Evolutionary conservation across 2,329 filamentous ascomycete species (phyloP), one percentile per base, ranked within the genome.

Genomic region (Monilinia fructicola): DNA sequence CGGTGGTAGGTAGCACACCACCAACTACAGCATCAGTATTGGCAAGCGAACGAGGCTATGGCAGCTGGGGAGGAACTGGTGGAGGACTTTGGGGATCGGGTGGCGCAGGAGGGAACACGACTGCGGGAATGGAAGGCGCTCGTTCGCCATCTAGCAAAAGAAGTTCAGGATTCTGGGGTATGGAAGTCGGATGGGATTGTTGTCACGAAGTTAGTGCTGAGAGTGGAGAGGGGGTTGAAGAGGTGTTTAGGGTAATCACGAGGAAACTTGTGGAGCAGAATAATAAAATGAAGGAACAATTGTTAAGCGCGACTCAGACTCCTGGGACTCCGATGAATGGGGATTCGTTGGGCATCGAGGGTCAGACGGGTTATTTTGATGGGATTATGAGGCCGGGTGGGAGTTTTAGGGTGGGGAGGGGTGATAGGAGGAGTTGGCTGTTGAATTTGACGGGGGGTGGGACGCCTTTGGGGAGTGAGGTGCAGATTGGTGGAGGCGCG

Each of bases 171-270:
- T 92, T 93, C 79, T 97, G 93, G 93, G 92, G 90, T 28, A 91
- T 95, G 77, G 93, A 97, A 76, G 88, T 93, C 7, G 93, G 93
- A 63, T 98, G 94, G 93, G 93, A 97, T 75, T 96, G 93, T 70
- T 98, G 94, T 77, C 95, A 98, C 78, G 95, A 99, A 80, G 94
- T 99, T 75, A 93, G 89, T 72, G 93, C 94, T 58, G 94, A 96
- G 81, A 93, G 90, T 74, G 93, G 93, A 66, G 93, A 97, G 81
- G 94, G 94, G 23, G 93, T 99, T 23, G 95, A 98, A 73, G 95
- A 98, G 78, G 93, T 99, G 0, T 98, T 98, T 74, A 85, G 94
- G 1, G 92, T 96, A 35, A 90, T 93, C 55, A 95, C 93, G 11
- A 83, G 96, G 74, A 96, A 96, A 79, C 79, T 90, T 23, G 87